Conservation (phyloP, 2,329 filamentous ascomycete genomes). For the Calonectria pauciramosa region DNA sequence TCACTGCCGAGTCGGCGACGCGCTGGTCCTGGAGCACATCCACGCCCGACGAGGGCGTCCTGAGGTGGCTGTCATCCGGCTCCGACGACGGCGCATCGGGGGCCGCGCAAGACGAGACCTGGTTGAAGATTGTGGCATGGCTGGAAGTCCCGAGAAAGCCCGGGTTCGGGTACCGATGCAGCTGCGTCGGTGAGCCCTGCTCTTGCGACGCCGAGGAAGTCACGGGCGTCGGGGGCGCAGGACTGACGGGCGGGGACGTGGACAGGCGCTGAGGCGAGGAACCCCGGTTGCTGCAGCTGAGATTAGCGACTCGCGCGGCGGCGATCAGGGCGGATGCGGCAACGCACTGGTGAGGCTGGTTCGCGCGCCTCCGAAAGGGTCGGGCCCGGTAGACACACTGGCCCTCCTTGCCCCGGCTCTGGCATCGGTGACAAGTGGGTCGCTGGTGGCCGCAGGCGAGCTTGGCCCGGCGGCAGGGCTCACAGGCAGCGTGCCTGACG, state of each 20-base stretch:
- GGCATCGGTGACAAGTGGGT: slow-evolving; percentile 20
- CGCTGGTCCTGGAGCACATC: slow-evolving; percentile 13
- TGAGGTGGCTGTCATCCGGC: neutral
- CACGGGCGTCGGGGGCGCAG: neutral
- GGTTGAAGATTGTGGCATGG: slow-evolving; percentile 22
- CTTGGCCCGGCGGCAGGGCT: slow-evolving; percentile 18
- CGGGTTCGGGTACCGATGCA: slow-evolving; percentile 24
- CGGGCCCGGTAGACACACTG: slow-evolving; percentile 17
- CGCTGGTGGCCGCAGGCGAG: slow-evolving; percentile 25
- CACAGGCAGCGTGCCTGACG: slow-evolving; percentile 22
- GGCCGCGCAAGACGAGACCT: slow-evolving; percentile 2
- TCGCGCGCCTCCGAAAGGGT: slow-evolving; percentile 13
- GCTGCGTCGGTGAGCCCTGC: neutral
- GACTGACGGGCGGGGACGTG: neutral
- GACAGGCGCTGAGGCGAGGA: neutral
- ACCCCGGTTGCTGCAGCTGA: neutral
- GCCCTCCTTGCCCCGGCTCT: neutral
- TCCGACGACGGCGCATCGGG: slow-evolving; percentile 3
- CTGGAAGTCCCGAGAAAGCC: slow-evolving; percentile 22
- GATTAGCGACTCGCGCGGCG: neutral
- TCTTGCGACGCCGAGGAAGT: slow-evolving; percentile 1
- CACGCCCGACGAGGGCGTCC: neutral
- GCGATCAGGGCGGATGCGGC: neutral
- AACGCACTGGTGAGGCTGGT: neutral
- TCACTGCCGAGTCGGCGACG: slow-evolving; percentile 8